These are phyloP conservation scores for Colletotrichum limetticola DNA, from an alignment of 2,329 filamentous ascomycete genomes.

Conservation along the genomic window DNA sequence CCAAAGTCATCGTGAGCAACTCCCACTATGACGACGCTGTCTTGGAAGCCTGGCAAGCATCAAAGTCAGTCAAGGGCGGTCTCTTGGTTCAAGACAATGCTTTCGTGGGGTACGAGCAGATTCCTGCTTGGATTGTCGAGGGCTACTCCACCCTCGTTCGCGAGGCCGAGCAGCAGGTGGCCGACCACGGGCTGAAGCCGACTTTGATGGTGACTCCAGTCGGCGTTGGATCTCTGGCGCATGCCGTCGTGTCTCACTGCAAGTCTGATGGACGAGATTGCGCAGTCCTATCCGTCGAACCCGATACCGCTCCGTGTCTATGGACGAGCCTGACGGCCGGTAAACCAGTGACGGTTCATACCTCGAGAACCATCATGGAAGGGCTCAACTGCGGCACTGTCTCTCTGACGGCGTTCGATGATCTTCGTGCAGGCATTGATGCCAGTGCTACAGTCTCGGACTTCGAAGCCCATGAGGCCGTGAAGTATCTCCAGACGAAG, in stretches of 20 bases:
- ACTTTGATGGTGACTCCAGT: conserved; percentile 71
- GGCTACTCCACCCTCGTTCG: conserved; percentile 79
- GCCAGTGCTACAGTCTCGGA: conserved; percentile 70
- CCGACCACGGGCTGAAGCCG: conserved; percentile 45
- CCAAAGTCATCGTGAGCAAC: conserved; percentile 55
- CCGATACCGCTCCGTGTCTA: conserved; percentile 71
- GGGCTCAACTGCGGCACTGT: conserved; percentile 80
- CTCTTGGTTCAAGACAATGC: conserved; percentile 77
- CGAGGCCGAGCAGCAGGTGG: conserved; percentile 72
- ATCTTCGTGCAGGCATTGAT: conserved; percentile 68
- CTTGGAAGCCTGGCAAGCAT: conserved; percentile 54
- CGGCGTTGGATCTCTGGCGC: conserved; percentile 78
- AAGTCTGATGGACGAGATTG: conserved; percentile 54
- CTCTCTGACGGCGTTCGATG: conserved; percentile 72
- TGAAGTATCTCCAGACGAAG: conserved; percentile 60
- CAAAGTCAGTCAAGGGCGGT: conserved; percentile 48
- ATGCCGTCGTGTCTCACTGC: conserved; percentile 74
- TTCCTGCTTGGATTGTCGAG: conserved; percentile 80
- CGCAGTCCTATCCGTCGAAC: conserved; percentile 74
- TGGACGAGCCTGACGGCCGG: conserved; percentile 62
- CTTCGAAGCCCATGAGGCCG: conserved; percentile 68
- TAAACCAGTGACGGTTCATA: conserved; percentile 59
- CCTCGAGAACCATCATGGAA: conserved; percentile 75
- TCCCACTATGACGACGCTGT: conserved; percentile 73
- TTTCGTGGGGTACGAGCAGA: conserved; percentile 72